Evolutionary conservation across 176 grass and related monocot species (phyloP), one percentile per base, ranked within the genome.

Genomic region (Cocos nucifera): DNA sequence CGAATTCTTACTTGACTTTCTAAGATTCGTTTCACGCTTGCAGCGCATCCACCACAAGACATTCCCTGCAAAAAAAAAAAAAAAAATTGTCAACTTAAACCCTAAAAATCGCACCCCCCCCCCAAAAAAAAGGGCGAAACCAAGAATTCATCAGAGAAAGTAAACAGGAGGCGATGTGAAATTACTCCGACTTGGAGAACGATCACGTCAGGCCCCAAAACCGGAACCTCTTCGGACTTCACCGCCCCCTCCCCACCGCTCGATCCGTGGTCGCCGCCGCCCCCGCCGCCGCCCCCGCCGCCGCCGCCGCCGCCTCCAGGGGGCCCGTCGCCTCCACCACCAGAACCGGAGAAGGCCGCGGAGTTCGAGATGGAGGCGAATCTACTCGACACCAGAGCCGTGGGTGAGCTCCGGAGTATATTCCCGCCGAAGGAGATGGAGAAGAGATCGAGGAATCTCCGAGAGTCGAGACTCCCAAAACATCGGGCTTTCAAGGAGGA

Each of bases 1-100:
- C 22, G 16, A 19, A 28, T 21, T 53, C 35, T 61, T 60, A 96
- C 92, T 59, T 80, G 92, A 65, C 83, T 85, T 58, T 96, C 92
- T 62, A 96, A 72, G 35, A 96, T 96, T 51, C 83, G 66, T 55
- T 88, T 90, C 75, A 96, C 87, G 49, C 92, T 97, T 1, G 80
- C 68, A 3, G 92, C 83, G 65, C 92, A 96, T 63, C 92, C 92
- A 50, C 85, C 87, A 17, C 92, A 97, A 54, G 80, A 79, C 87
- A 97, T 97, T 1, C 92, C 87, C 81, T 97, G 81, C 22, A 56
- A 20, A 6, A 63, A n/a, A n/a, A n/a, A n/a, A n/a, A n/a, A n/a
- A n/a, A n/a, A n/a, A 73, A 72, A 35, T 51, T 23, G 51, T 28
- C 54, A 76, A 61, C 50, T 20, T 0, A 58, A 57, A 18, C 2